Evolutionary conservation across 306 rosid species (phyloP).

Genomic region (Prunus davidiana): DNA sequence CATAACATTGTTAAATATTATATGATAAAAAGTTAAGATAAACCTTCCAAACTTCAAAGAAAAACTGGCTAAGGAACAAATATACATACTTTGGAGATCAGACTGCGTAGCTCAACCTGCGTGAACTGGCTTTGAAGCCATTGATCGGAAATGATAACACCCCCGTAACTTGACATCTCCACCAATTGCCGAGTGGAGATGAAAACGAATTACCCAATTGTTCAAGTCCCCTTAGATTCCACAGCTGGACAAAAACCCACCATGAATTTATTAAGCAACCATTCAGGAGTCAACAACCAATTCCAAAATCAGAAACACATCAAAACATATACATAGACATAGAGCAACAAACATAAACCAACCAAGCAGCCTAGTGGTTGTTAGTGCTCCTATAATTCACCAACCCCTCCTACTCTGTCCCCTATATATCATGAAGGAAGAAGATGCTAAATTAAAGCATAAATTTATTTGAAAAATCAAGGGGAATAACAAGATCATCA

Average conservation of each 20-base stretch:
- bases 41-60: background rate
- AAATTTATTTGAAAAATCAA: background rate
- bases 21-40: background rate
- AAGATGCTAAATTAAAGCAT: slow-evolving; percentile 22
- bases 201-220: slow-evolving; percentile 5
- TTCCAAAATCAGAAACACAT: slow-evolving; percentile 23
- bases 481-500: background rate
- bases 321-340: slow-evolving; percentile 15
- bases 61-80: background rate
- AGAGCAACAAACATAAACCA: slow-evolving; percentile 12
- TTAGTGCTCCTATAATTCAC: slow-evolving; percentile 26
- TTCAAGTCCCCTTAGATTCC: slow-evolving; percentile 18
- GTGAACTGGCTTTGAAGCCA: slow-evolving; percentile 94
- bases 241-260: slow-evolving; percentile 11
- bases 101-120: slow-evolving; percentile 90
- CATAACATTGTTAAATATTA: background rate
- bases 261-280: slow-evolving; percentile 8
- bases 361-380: slow-evolving; percentile 25
- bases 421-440: slow-evolving; percentile 30
- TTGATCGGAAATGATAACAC: slow-evolving; percentile 83
- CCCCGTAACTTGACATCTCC: slow-evolving; percentile 76
- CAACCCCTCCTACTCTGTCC: slow-evolving; percentile 34
- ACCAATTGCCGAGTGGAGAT: slow-evolving; percentile 20
- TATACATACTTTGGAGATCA: slow-evolving; percentile 67
- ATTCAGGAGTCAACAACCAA: slow-evolving; percentile 18